Evolutionary conservation across 2,329 filamentous ascomycete species (phyloP).

Genomic region (Fusarium veterinarium): DNA sequence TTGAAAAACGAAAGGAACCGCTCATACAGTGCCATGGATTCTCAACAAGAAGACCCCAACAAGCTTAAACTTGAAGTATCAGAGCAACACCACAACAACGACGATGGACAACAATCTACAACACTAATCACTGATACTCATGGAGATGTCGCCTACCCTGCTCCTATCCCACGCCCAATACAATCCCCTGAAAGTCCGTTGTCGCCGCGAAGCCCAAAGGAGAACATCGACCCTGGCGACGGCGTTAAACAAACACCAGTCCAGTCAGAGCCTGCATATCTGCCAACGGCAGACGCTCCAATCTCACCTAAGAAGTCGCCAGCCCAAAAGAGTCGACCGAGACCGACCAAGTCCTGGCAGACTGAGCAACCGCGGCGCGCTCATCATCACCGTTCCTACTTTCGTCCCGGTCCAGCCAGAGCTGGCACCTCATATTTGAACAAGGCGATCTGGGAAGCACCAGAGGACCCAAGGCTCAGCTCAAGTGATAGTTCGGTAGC

Average conservation of each 20-base stretch:
- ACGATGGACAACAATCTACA: conserved; percentile 1
- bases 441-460: conserved; percentile 35
- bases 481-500: conserved; percentile 31
- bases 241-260: not conserved
- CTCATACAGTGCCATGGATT: conserved; percentile 12
- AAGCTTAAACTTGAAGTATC: conserved; percentile 22
- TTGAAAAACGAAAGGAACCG: not conserved
- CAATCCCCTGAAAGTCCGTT: conserved; percentile 28
- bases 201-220: conserved; percentile 15
- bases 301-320: conserved; percentile 4
- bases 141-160: conserved; percentile 27
- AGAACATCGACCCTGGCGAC: not conserved
- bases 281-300: not conserved
- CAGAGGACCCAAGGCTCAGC: not conserved
- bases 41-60: conserved; percentile 10
- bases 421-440: conserved; percentile 40
- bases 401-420: conserved; percentile 35
- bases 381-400: conserved; percentile 10
- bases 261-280: conserved; percentile 6
- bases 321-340: conserved; percentile 19
- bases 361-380: conserved; percentile 32
- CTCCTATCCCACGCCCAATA: conserved; percentile 19
- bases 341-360: conserved; percentile 37
- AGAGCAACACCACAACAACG: conserved; percentile 15
- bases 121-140: conserved; percentile 25